Conservation (phyloP, 257 asterid species). For the Solanum pinnatisectum region DNA sequence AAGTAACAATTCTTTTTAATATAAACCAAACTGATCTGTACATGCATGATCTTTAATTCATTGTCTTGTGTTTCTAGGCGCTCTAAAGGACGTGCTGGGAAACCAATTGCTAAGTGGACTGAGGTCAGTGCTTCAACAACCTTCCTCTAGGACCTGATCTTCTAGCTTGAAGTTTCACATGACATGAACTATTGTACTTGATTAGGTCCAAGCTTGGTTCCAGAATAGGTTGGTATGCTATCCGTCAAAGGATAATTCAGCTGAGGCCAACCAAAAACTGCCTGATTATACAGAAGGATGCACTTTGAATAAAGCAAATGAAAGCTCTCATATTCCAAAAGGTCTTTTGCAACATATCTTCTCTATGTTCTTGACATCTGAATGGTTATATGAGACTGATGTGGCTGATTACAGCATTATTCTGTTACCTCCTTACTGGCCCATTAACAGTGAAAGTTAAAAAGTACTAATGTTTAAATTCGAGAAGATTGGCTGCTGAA, state of each 20-base stretch:
- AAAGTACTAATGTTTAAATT: background rate
- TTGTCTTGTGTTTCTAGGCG: constrained; percentile 37
- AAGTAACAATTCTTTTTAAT: background rate
- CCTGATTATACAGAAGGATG: constrained; percentile 20
- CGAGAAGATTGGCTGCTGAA: background rate
- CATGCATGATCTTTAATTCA: background rate
- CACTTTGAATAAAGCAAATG: constrained; percentile 20
- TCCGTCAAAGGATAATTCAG: constrained; percentile 20
- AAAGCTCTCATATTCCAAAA: constrained; percentile 9
- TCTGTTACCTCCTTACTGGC: background rate
- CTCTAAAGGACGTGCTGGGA: constrained; percentile 79
- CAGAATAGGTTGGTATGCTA: constrained; percentile 33
- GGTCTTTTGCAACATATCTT: constrained; percentile 2
- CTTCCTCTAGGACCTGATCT: background rate
- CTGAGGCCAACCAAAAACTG: constrained; percentile 9
- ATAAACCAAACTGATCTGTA: background rate
- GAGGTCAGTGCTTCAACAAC: constrained; percentile 39
- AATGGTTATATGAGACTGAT: background rate
- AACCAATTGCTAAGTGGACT: constrained; percentile 66
- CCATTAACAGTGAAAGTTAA: background rate
- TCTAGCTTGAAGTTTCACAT: background rate
- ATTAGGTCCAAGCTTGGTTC: constrained; percentile 68
- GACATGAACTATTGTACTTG: background rate
- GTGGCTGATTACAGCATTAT: background rate
- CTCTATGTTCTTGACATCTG: background rate